Evolutionary conservation across 805 yeast species (phyloP).

Genomic region (Blastobotrys americana): DNA sequence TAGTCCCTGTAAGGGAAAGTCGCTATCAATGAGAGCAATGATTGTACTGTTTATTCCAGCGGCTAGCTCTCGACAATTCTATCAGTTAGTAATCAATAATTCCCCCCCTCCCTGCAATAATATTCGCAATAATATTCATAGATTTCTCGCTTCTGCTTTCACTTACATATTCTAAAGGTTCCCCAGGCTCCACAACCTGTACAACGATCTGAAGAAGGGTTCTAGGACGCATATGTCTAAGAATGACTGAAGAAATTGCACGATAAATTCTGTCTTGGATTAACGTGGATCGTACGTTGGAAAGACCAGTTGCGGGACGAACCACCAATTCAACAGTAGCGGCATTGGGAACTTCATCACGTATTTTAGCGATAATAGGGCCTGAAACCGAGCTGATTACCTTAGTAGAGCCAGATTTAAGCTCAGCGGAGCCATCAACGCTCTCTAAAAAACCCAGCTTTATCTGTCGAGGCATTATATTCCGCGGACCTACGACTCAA

Average conservation of each 20-base stretch:
- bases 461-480: neutral
- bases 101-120: no score
- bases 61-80: slow-evolving; percentile 46
- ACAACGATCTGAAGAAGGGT: slow-evolving; percentile 64
- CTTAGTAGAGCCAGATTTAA: slow-evolving; percentile 44
- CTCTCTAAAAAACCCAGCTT: slow-evolving; percentile 37
- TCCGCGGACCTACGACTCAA: no score
- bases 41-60: slow-evolving; percentile 66
- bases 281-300: slow-evolving; percentile 35
- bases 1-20: slow-evolving; percentile 58
- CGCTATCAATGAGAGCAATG: slow-evolving; percentile 75
- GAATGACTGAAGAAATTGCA: slow-evolving; percentile 53
- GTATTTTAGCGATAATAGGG: slow-evolving; percentile 75
- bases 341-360: slow-evolving; percentile 77
- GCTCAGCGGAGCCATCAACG: slow-evolving; percentile 77
- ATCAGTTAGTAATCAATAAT: no score
- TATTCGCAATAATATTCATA: no score
- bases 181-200: slow-evolving; percentile 54
- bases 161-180: slow-evolving; percentile 31
- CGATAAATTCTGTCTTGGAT: slow-evolving; percentile 64
- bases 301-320: slow-evolving; percentile 69
- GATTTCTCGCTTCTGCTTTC: no score
- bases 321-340: slow-evolving; percentile 73
- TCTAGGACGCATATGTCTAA: slow-evolving; percentile 65
- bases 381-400: slow-evolving; percentile 79